Evolutionary conservation across 2,329 filamentous ascomycete genomes (phyloP).

Genomic region (Alternaria hordeiaustralica): DNA sequence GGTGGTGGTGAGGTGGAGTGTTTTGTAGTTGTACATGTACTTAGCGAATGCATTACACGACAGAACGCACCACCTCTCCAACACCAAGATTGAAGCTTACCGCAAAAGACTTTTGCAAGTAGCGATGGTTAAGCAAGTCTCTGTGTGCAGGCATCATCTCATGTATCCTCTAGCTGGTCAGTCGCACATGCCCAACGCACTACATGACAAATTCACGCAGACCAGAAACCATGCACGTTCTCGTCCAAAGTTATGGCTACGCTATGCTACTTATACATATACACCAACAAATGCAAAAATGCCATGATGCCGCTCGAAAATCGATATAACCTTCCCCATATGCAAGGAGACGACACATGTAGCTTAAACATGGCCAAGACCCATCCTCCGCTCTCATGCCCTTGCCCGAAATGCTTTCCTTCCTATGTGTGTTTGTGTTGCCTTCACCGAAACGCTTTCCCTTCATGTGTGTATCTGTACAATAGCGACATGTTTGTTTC

Average conservation of each 20-base stretch:
- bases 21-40: background rate
- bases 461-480: background rate
- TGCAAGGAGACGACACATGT: slow-evolving; percentile 8
- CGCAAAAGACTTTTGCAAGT: too few species aligned
- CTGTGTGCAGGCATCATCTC: too few species aligned
- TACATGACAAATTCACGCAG: background rate
- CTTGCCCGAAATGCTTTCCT: background rate
- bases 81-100: too few species aligned
- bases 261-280: background rate
- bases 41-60: background rate
- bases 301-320: background rate
- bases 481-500: background rate
- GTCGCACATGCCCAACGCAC: too few species aligned
- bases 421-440: background rate
- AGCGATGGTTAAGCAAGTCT: too few species aligned
- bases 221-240: background rate
- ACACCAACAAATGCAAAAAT: background rate
- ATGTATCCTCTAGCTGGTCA: too few species aligned
- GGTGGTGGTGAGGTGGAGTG: background rate
- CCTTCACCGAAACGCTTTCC: background rate
- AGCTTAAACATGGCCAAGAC: slow-evolving; percentile 4
- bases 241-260: background rate
- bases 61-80: too few species aligned
- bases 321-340: slow-evolving; percentile 3
- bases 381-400: background rate